These are phyloP conservation scores for Kwoniella europaea DNA, from an alignment of 768 basidiomycete genomes.

Conservation along the genomic window DNA sequence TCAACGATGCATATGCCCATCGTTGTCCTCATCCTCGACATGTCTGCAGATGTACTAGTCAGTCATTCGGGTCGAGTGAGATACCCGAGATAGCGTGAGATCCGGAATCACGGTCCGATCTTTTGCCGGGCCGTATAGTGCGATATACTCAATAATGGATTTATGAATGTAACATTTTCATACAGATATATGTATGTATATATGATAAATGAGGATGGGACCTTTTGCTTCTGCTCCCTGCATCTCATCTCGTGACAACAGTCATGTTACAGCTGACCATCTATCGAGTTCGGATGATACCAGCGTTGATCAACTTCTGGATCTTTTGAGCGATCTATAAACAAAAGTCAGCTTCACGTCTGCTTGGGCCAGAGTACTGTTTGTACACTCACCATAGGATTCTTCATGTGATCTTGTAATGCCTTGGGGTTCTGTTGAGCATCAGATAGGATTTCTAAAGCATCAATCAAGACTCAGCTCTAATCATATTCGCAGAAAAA, in stretches of 20 bases:
- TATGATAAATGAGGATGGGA: too few species aligned
- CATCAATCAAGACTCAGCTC: neutral
- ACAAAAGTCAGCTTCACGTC: neutral
- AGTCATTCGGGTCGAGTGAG: neutral
- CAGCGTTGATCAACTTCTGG: conserved; percentile 70
- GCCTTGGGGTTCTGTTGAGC: conserved; percentile 87
- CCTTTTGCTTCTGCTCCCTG: neutral
- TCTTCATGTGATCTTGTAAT: conserved; percentile 95
- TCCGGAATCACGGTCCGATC: neutral
- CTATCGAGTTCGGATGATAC: conserved; percentile 78
- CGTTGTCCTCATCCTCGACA: too few species aligned
- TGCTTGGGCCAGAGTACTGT: neutral
- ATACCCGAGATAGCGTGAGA: neutral
- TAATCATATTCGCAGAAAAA: neutral
- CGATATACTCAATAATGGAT: neutral
- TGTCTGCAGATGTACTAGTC: neutral
- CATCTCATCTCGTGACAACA: too few species aligned
- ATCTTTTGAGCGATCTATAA: conserved; percentile 39
- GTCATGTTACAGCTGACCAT: too few species aligned
- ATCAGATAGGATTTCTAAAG: conserved; percentile 76
- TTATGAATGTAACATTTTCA: neutral
- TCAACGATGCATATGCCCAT: too few species aligned
- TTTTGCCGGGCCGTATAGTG: neutral
- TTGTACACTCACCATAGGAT: conserved; percentile 58
- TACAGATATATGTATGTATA: neutral